phyloP scores from a whole-genome alignment of 2,329 filamentous ascomycete species.

The Didymella segeticola region DNA sequence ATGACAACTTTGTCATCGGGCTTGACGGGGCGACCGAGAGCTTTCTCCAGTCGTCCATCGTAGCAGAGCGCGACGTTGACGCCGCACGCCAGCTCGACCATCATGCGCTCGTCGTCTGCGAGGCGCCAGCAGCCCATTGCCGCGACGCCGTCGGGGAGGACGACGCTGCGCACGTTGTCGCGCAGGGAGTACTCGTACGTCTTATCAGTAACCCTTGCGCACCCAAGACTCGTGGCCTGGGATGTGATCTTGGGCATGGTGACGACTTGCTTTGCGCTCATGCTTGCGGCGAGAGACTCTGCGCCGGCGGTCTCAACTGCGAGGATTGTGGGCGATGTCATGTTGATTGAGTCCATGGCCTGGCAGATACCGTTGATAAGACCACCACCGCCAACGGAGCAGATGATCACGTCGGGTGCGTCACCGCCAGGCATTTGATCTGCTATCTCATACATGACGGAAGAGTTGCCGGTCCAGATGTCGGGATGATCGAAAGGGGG shows the following conservation, averaged over 20 bases:
- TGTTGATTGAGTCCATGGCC: constrained; percentile 63
- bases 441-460: constrained; percentile 62
- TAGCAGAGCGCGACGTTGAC: constrained; percentile 77
- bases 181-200: constrained; percentile 70
- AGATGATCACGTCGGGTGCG: constrained; percentile 73
- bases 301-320: constrained; percentile 80
- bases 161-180: constrained; percentile 63
- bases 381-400: constrained; percentile 81
- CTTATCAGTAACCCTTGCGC: constrained; percentile 70
- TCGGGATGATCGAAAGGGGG: constrained; percentile 73
- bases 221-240: constrained; percentile 76
- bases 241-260: constrained; percentile 76
- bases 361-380: constrained; percentile 77
- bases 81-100: constrained; percentile 87
- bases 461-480: constrained; percentile 71
- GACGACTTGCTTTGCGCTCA: constrained; percentile 64
- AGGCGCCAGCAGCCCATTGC: constrained; percentile 78
- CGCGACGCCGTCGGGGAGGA: constrained; percentile 78
- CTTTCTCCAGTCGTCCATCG: constrained; percentile 65
- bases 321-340: constrained; percentile 59
- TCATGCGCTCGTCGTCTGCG: constrained; percentile 78
- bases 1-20: constrained; percentile 77
- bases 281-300: constrained; percentile 69
- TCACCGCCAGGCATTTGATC: constrained; percentile 51
- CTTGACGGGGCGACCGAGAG: constrained; percentile 67